Conservation (phyloP, 1,139 yeast species). For the Entelexis sorbosivorans region DNA sequence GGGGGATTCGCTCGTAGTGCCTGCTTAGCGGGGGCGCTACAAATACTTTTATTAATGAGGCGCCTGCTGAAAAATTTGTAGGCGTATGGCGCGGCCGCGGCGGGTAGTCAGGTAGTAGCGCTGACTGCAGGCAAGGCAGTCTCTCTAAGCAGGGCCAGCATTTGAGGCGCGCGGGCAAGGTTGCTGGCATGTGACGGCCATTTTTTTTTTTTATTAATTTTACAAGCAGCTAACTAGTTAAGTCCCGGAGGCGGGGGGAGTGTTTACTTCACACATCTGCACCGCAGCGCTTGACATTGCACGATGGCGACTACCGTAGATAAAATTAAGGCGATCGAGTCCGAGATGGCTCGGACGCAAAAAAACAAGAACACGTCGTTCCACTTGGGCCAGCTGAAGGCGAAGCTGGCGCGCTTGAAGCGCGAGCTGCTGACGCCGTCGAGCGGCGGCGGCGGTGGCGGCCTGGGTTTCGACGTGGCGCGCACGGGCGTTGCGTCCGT, state of each 20-base stretch:
- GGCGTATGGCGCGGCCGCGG: conserved; percentile 6
- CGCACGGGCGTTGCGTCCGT: conserved; percentile 96
- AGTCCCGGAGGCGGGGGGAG: too few species aligned
- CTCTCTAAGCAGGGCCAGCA: too few species aligned
- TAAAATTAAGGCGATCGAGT: conserved; percentile 74
- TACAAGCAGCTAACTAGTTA: too few species aligned
- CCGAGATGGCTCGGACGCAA: conserved; percentile 90
- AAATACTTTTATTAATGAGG: neutral
- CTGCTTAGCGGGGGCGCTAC: neutral
- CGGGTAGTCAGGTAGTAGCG: too few species aligned
- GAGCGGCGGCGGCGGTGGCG: conserved; percentile 74
- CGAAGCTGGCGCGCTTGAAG: conserved; percentile 87
- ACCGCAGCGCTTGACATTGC: too few species aligned
- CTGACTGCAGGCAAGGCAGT: too few species aligned
- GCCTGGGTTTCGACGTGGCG: conserved; percentile 90
- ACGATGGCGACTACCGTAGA: conserved; percentile 71
- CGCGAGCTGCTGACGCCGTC: conserved; percentile 80
- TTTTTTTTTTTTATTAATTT: too few species aligned
- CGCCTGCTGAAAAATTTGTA: conserved; percentile 9
- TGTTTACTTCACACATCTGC: too few species aligned
- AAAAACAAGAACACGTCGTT: conserved; percentile 92
- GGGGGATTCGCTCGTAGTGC: neutral
- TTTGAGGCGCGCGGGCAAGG: neutral
- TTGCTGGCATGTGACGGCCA: conserved; percentile 5
- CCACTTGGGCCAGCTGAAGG: conserved; percentile 94